Evolutionary conservation across 805 yeast species (phyloP), one percentile per base, ranked within the genome.

Genomic region (Wickerhamomyces sydowiorum): DNA sequence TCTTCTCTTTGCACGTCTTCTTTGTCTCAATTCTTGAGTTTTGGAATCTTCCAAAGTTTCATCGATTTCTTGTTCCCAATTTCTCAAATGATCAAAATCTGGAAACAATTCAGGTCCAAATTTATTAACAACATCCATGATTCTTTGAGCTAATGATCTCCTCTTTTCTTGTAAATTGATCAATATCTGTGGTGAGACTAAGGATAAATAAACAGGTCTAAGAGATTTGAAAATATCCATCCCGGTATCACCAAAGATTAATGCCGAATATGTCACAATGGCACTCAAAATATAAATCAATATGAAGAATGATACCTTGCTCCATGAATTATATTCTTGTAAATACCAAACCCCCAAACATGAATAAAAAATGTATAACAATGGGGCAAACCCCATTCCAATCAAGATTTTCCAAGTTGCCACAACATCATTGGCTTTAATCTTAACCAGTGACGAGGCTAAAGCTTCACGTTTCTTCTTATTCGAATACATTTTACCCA

Each of bases 321-420:
- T 59, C 47, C 60, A 22, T 54, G 59, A 45, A 46, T 50, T 47
- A 42, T 62, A 44, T 59, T 60, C 44, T 58, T 69, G 50, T 61
- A 53, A 48, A 59, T 48, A 43, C 43, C 59, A 59, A 2, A 67
- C 53, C 18, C 86, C 82, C 14, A 85, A 48, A 3, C 75, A 59
- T 0, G 97, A 88, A 64, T 93, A 93, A 43, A 85, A 69, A 29
- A 80, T 77, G 67, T 91, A 93, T 23, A 93, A 67, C 33, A 87
- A 60, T 3, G 99, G 99, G 0, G 97, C 95, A 41, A 87, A 66
- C 5, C 91, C 95, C 76, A 93, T 75, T 27, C 90, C 80, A 31
- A 91, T 88, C 48, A 93, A 69, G 37, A 93, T 82, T 63, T 93
- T 93, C 99, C 99, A 93, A 1, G 98, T 90, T 2, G 98, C 98